Evolutionary conservation across 352 stramenopile species (phyloP).

Genomic region (Phytopythium helicoides): DNA sequence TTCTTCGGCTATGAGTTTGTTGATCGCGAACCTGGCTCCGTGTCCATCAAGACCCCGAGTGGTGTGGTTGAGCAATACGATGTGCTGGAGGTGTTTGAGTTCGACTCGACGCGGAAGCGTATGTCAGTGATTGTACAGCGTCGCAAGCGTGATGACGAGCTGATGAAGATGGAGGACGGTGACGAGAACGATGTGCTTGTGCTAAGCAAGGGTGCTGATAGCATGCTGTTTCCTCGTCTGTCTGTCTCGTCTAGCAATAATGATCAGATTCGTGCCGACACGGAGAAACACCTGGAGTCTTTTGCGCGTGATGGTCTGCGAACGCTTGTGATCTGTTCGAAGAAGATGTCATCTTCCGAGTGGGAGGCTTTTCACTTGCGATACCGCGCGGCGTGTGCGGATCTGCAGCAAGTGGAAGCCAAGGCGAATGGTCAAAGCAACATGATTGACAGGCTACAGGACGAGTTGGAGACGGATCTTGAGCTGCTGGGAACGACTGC

Average conservation of each 20-base stretch:
- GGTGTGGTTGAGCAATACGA: constrained; percentile 74
- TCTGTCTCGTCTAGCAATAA: constrained; percentile 34
- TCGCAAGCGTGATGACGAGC: constrained; percentile 63
- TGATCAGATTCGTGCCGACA: constrained; percentile 34
- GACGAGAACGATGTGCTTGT: constrained; percentile 75
- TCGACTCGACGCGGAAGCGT: constrained; percentile 87
- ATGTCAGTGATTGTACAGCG: constrained; percentile 86
- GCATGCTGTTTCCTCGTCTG: constrained; percentile 82
- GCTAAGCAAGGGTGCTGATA: constrained; percentile 82
- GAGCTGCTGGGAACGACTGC: constrained; percentile 79
- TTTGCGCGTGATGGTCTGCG: constrained; percentile 88
- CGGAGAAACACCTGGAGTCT: constrained; percentile 65
- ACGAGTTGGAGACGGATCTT: constrained; percentile 78
- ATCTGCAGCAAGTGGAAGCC: constrained; percentile 70
- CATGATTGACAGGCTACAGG: constrained; percentile 59
- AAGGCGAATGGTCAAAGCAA: constrained; percentile 63
- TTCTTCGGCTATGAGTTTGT: constrained; percentile 85
- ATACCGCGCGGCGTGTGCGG: constrained; percentile 59
- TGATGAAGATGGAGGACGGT: constrained; percentile 62
- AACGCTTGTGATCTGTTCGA: constrained; percentile 83
- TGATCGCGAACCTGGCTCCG: constrained; percentile 60
- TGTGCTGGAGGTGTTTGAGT: constrained; percentile 93
- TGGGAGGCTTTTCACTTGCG: constrained; percentile 69
- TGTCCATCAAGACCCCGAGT: constrained; percentile 64
- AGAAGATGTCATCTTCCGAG: constrained; percentile 42